phyloP scores from a whole-genome alignment of 2,329 filamentous ascomycete species.

The Uncinocarpus reesii region DNA sequence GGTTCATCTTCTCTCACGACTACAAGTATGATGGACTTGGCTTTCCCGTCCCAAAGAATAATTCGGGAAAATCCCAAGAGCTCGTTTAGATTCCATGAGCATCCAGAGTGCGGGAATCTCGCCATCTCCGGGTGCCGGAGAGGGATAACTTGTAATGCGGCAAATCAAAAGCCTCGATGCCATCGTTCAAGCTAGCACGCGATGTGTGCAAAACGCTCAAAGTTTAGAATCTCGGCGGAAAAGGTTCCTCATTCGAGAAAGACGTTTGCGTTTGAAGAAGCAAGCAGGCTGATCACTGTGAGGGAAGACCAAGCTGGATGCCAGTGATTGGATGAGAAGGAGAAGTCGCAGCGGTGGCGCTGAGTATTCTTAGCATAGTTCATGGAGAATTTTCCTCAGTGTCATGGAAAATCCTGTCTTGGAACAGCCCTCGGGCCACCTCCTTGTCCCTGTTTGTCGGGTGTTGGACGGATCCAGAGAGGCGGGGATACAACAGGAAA shows the following conservation, averaged over 20 bases:
- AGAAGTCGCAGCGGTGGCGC: not conserved
- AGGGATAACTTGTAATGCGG: not conserved
- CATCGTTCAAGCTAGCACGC: too few relatives aligned
- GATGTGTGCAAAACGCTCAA: constrained; percentile 3
- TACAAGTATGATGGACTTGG: not conserved
- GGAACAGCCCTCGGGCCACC: not conserved
- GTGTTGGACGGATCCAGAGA: not conserved
- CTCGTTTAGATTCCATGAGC: constrained; percentile 8
- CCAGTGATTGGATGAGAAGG: constrained; percentile 2
- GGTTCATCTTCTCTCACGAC: not conserved
- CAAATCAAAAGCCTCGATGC: too few relatives aligned
- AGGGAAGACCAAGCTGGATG: not conserved
- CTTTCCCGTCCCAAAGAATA: not conserved
- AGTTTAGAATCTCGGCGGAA: not conserved
- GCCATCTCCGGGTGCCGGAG: not conserved
- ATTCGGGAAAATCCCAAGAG: not conserved
- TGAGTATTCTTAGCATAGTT: not conserved
- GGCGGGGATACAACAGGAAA: constrained; percentile 4
- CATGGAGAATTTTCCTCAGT: not conserved
- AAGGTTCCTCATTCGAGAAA: too few relatives aligned
- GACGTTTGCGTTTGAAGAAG: constrained; percentile 1
- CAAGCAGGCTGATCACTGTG: not conserved
- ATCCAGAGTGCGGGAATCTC: constrained; percentile 1
- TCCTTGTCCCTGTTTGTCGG: constrained; percentile 2
- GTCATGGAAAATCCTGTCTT: not conserved